These are phyloP conservation scores for Cinchona pubescens DNA, from an alignment of 257 asterid genomes.

Conservation along the genomic window DNA sequence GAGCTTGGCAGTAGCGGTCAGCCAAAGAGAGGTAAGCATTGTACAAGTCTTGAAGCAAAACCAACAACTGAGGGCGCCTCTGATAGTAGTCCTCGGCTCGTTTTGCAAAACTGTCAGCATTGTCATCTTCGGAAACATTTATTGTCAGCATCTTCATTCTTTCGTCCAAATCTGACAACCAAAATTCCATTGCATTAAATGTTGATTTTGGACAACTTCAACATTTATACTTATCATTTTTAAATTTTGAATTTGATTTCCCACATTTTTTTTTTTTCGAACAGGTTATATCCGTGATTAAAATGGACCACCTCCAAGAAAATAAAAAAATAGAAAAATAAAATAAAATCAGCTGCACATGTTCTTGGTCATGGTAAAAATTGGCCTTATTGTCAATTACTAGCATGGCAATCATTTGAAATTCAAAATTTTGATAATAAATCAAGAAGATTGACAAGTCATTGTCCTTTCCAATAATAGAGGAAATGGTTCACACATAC, in stretches of 20 bases:
- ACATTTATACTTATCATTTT: not conserved
- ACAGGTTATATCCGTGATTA: not conserved
- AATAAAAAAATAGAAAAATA: not conserved
- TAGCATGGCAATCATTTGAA: constrained; percentile 13
- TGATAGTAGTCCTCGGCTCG: constrained; percentile 80
- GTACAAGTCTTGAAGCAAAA: constrained; percentile 70
- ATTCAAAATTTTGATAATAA: constrained; percentile 1
- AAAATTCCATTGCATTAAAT: constrained; percentile 7
- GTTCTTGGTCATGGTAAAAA: not conserved
- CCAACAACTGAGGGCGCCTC: constrained; percentile 79
- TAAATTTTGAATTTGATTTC: constrained; percentile 1
- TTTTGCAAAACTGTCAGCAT: constrained; percentile 60
- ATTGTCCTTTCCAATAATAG: not conserved
- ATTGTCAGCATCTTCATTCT: constrained; percentile 57
- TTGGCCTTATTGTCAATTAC: not conserved
- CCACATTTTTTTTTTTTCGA: not conserved
- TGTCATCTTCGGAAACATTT: constrained; percentile 37
- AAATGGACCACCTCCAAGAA: not conserved
- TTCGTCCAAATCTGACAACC: constrained; percentile 72
- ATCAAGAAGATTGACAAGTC: constrained; percentile 2
- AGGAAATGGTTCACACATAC: not conserved
- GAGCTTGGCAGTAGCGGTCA: constrained; percentile 73
- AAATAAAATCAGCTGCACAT: not conserved
- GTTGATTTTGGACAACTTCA: not conserved
- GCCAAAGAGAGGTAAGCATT: constrained; percentile 76